phyloP scores from a whole-genome alignment of 2,329 filamentous ascomycete species.

The Trichoderma semiorbis region DNA sequence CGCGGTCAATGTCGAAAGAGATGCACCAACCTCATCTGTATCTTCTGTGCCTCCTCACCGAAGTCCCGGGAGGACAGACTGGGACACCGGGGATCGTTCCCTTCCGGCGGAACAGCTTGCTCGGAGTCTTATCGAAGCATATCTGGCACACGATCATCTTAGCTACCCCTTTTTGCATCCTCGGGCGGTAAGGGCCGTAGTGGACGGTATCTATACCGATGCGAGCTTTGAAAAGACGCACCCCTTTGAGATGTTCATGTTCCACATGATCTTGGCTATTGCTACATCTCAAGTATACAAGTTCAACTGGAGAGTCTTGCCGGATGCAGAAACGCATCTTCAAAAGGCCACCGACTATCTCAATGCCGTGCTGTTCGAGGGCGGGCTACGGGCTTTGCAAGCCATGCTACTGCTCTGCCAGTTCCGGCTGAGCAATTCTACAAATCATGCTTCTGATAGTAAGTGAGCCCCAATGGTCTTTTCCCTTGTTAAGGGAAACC shows the following conservation, averaged over 20 bases:
- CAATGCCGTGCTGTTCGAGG: constrained; percentile 34
- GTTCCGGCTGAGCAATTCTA: constrained; percentile 40
- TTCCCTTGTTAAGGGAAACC: neutral
- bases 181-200: constrained; percentile 27
- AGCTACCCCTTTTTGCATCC: constrained; percentile 40
- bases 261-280: constrained; percentile 44
- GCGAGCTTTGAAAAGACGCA: constrained; percentile 14
- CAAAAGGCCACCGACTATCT: constrained; percentile 37
- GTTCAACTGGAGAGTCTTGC: constrained; percentile 42
- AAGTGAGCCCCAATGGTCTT: neutral
- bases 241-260: constrained; percentile 37
- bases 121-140: constrained; percentile 37
- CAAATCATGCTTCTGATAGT: constrained; percentile 24
- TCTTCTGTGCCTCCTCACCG: constrained; percentile 10
- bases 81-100: neutral
- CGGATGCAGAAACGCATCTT: constrained; percentile 42
- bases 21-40: constrained; percentile 18
- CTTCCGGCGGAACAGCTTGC: constrained; percentile 36
- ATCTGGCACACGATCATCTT: constrained; percentile 41
- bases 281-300: constrained; percentile 42
- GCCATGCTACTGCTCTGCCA: constrained; percentile 42
- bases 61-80: constrained; percentile 16
- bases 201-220: constrained; percentile 30
- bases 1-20: constrained; percentile 16
- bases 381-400: constrained; percentile 38